Evolutionary conservation across 306 rosid genomes (phyloP).

Genomic region (Alnus glutinosa): DNA sequence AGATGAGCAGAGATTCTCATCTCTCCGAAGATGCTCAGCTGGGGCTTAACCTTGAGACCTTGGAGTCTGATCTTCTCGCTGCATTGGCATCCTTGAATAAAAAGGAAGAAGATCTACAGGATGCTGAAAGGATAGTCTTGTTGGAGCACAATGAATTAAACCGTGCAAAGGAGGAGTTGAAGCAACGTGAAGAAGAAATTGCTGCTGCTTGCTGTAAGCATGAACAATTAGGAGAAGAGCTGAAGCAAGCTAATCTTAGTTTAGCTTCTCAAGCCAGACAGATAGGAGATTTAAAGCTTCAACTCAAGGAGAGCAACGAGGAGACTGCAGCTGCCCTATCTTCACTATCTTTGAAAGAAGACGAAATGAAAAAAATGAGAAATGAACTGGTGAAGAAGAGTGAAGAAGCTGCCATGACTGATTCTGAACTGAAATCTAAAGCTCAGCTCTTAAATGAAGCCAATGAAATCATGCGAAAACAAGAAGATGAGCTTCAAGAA

Average conservation of each 20-base stretch:
- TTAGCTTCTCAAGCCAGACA: conserved; percentile 66
- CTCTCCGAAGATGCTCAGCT: conserved; percentile 41
- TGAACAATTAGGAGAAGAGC: conserved; percentile 57
- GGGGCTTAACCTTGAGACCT: conserved; percentile 52
- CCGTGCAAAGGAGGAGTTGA: conserved; percentile 68
- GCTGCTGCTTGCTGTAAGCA: conserved; percentile 54
- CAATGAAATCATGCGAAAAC: conserved; percentile 65
- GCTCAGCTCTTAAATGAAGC: conserved; percentile 69
- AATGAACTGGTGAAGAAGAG: conserved; percentile 52
- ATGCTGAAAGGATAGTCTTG: conserved; percentile 60
- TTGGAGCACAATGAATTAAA: conserved; percentile 57
- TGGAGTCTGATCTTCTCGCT: conserved; percentile 75
- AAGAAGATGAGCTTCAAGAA: conserved; percentile 60
- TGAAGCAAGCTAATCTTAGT: conserved; percentile 56
- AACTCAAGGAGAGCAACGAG: conserved; percentile 50
- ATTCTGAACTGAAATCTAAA: conserved; percentile 57
- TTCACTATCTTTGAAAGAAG: conserved; percentile 57
- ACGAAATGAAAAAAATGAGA: conserved; percentile 59
- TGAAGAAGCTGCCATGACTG: conserved; percentile 50
- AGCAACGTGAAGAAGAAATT: conserved; percentile 66
- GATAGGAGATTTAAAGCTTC: conserved; percentile 66
- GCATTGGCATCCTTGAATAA: conserved; percentile 59
- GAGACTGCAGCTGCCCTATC: conserved; percentile 41
- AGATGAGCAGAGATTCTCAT: conserved; percentile 41
- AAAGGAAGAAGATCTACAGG: conserved; percentile 80